These are phyloP conservation scores for Phytophthora quininea DNA, from an alignment of 352 stramenopile species.

Conservation along the genomic window DNA sequence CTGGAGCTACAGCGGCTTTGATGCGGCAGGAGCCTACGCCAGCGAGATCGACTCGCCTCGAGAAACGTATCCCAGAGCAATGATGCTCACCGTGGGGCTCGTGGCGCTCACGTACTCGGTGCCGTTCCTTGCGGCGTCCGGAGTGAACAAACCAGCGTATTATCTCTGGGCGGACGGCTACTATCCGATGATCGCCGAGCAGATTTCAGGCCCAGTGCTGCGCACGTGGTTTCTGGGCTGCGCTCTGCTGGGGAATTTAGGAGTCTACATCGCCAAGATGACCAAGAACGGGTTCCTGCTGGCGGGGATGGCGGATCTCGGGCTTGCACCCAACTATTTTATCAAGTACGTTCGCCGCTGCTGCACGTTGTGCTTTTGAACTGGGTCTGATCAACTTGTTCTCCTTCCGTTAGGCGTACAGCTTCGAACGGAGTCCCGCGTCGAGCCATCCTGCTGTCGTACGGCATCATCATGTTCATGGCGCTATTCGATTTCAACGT, in stretches of 20 bases:
- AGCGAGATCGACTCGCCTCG: constrained; percentile 90
- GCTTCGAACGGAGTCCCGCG: constrained; percentile 60
- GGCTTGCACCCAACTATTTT: constrained; percentile 89
- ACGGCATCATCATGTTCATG: constrained; percentile 88
- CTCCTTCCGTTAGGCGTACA: constrained; percentile 39
- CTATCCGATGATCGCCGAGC: constrained; percentile 86
- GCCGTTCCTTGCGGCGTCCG: constrained; percentile 89
- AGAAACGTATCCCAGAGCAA: constrained; percentile 85
- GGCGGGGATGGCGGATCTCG: constrained; percentile 86
- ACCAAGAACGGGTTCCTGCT: constrained; percentile 94
- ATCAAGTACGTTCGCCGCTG: constrained; percentile 59
- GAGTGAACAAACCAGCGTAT: constrained; percentile 83
- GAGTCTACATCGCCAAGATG: constrained; percentile 95
- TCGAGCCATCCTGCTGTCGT: constrained; percentile 85
- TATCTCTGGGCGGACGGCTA: constrained; percentile 92
- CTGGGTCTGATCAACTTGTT: constrained; percentile 24
- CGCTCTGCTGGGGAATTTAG: constrained; percentile 91
- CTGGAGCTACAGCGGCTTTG: constrained; percentile 97
- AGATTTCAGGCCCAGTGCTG: constrained; percentile 88
- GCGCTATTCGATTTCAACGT: constrained; percentile 88
- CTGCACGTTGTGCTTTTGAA: constrained; percentile 1
- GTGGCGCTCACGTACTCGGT: constrained; percentile 90
- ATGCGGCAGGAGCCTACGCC: constrained; percentile 92
- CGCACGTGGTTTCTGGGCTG: constrained; percentile 91
- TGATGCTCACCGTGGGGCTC: constrained; percentile 85